Conservation (phyloP, 1,139 yeast genomes). For the Geotrichum reessii region DNA sequence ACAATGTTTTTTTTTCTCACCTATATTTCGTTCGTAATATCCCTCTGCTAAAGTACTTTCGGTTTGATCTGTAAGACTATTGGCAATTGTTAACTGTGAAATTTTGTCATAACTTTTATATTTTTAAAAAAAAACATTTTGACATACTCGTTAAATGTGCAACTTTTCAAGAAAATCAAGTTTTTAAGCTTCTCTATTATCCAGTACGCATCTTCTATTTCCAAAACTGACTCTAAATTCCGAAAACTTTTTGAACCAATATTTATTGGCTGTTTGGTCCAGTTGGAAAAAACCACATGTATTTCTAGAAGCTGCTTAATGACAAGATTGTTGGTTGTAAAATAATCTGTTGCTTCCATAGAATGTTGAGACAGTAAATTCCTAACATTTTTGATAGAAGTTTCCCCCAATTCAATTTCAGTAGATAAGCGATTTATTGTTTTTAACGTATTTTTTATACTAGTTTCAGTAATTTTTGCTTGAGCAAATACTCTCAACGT, state of each 20-base stretch:
- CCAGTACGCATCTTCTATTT: background rate
- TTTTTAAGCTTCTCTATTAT: constrained; percentile 5
- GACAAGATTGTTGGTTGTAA: background rate
- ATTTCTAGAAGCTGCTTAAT: background rate
- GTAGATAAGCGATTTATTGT: constrained; percentile 1
- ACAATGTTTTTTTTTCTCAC: background rate
- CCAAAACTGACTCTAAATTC: background rate
- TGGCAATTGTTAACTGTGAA: background rate
- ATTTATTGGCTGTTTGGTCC: constrained; percentile 1
- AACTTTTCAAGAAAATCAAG: background rate
- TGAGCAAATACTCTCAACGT: background rate
- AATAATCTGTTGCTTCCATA: background rate
- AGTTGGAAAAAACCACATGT: background rate
- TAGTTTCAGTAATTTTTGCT: background rate
- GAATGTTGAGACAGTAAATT: background rate
- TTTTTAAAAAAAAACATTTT: too few species aligned
- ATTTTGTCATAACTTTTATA: too few species aligned
- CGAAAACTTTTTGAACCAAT: background rate
- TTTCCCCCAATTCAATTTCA: constrained; percentile 6
- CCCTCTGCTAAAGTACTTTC: background rate
- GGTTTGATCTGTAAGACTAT: background rate
- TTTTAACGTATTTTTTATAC: background rate
- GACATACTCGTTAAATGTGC: background rate
- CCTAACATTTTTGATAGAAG: background rate
- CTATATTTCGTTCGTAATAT: background rate